Conservation (phyloP, 2,329 filamentous ascomycete genomes). For the Pestalotiopsis sp. region DNA sequence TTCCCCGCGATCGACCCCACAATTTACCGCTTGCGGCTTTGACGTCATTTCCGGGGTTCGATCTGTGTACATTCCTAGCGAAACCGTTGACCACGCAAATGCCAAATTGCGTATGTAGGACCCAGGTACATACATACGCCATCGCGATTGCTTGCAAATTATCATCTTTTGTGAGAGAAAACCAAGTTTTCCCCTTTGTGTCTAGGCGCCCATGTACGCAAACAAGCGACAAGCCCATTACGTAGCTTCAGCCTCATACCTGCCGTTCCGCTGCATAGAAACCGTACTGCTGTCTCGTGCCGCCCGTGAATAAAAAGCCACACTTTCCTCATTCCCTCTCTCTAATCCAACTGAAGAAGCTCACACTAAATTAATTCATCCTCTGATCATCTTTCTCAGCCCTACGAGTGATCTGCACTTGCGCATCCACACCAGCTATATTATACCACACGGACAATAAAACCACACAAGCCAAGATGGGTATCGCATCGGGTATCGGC, state of each 20-base stretch:
- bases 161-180: not conserved
- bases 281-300: no score
- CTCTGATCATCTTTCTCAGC: not conserved
- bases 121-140: not conserved
- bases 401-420: not conserved
- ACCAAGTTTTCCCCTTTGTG: not conserved
- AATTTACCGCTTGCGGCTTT: not conserved
- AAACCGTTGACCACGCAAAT: not conserved
- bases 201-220: not conserved
- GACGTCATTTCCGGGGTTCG: not conserved
- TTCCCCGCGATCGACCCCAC: not conserved
- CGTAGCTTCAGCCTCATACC: slow-evolving; percentile 9
- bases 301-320: slow-evolving; percentile 9
- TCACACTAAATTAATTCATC: not conserved
- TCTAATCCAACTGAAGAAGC: not conserved
- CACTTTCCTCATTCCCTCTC: not conserved
- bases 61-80: not conserved
- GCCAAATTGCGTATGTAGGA: not conserved
- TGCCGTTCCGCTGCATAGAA: not conserved
- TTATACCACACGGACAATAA: not conserved
- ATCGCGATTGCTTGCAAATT: not conserved
- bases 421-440: not conserved
- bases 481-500: slow-evolving; percentile 30
- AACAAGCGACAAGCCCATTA: slow-evolving; percentile 2
- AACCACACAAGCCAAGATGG: slow-evolving; percentile 22